Conservation (phyloP, 176 grass and related monocot species). For the Alopecurus myosuroides region DNA sequence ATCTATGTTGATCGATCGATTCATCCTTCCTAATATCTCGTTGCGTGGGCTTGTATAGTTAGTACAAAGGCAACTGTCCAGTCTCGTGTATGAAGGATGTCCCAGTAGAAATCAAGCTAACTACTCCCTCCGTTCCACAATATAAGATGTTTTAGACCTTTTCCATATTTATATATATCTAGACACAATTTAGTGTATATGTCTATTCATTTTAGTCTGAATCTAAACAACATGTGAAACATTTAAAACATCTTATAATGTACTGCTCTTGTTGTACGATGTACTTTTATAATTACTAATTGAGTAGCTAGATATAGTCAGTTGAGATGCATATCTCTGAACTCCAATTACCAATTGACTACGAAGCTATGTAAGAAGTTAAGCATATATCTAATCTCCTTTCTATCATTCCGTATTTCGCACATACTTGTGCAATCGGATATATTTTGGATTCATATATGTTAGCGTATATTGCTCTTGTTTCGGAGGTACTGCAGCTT, state of each 20-base stretch:
- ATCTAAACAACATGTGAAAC: no score
- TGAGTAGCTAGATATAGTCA: background rate
- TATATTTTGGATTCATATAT: no score
- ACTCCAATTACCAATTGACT: background rate
- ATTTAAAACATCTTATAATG: no score
- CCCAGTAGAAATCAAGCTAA: background rate
- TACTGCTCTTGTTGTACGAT: background rate
- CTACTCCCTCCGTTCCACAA: no score
- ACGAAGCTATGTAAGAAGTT: background rate
- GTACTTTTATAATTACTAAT: background rate
- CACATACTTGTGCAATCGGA: background rate
- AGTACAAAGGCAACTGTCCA: background rate
- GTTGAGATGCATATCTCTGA: background rate
- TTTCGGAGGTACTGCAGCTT: background rate
- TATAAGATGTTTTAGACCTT: no score
- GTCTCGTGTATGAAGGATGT: background rate
- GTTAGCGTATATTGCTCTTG: background rate
- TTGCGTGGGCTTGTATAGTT: background rate
- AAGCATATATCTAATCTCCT: background rate
- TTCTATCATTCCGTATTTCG: background rate
- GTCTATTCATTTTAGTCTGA: no score
- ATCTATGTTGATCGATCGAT: background rate
- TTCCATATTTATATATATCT: no score
- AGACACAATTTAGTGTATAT: no score
- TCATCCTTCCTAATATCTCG: background rate